Base-by-base conservation (phyloP, 2,329 filamentous ascomycete species). In the Penicillium sp. region DNA sequence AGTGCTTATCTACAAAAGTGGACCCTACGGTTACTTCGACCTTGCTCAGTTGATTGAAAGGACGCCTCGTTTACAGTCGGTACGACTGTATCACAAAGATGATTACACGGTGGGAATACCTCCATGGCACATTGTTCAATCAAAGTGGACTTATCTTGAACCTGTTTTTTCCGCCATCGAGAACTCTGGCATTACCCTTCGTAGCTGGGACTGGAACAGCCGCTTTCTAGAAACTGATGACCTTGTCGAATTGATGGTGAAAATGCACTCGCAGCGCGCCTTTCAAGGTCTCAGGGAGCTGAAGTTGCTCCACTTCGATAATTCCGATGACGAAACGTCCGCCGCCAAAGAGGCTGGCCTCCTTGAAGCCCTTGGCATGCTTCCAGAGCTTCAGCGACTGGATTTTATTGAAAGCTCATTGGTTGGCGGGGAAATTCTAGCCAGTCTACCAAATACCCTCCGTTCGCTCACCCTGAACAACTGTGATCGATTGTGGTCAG, bases 381-480 rank as follows among this genome's bases (percentile, higher is more conserved):
- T 97, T 9, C 83, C 86, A 0, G 75, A 82, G 1, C 78, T 97
- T 7, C 82, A 82, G 54, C 83, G 87, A 54, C 77, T 97, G 12
- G 80, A 86, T 1, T 87, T 97, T 63, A 86, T 93, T 68, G 88
- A 88, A 8, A 96, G 88, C 43, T 88, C 86, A 3, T 80, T 90
- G 35, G 82, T 91, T 57, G 89, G 89, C 67, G 82, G 86, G 8
- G 78, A 80, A 9, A 79, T 96, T 19, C 77, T 96, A n/a, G 80
- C 83, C 1, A 78, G 84, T 4, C 76, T 97, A 7, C 91, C 93
- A 0, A 80, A 77, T 12, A 82, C 78, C 4, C 79, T 97, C 21
- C 77, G 82, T 45, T 83, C 84, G 45, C 79, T 97, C 4, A 88
- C 88, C 62, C 78, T 97, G 17, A 85, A 87, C 63, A 93, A 94